A percentile compares a stretch with the other conserved stretches of the same genome.
These are phyloP conservation scores for Mycena galopus DNA, from an alignment of 768 basidiomycete genomes.

Conservation along the genomic window DNA sequence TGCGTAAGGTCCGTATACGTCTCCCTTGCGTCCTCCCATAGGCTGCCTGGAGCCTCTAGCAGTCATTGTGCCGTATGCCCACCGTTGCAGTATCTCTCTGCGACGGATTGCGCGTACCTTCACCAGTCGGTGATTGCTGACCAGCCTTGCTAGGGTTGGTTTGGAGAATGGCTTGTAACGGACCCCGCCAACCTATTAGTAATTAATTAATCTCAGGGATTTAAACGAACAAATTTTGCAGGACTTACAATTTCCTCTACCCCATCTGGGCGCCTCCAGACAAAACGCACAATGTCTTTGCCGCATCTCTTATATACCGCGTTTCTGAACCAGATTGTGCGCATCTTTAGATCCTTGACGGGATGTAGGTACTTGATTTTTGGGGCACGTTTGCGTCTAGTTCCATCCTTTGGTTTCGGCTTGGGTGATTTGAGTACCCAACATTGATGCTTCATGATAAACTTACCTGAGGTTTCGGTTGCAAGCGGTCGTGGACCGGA, in stretches of 20 bases:
- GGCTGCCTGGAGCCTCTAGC: background rate
- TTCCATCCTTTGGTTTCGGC: background rate
- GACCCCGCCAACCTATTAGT: conserved; percentile 1
- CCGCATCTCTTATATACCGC: background rate
- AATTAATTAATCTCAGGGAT: background rate
- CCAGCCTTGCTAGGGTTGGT: background rate
- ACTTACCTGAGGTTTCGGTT: background rate
- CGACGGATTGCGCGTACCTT: too few relatives aligned
- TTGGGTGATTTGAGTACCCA: background rate
- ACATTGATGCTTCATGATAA: background rate
- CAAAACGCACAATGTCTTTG: background rate
- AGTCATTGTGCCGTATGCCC: background rate
- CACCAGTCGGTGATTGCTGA: too few relatives aligned
- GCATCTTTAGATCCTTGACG: background rate
- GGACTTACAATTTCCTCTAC: too few relatives aligned
- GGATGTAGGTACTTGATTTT: background rate
- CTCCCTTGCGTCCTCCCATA: background rate
- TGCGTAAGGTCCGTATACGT: background rate
- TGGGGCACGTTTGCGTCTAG: background rate
- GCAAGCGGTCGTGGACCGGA: background rate
- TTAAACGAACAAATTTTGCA: background rate
- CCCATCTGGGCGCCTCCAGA: too few relatives aligned
- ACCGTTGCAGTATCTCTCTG: background rate
- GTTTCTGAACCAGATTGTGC: background rate
- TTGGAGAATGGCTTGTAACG: background rate